Conservation (phyloP, 1,284 basidiomycete genomes). For the Trametes hirsuta region DNA sequence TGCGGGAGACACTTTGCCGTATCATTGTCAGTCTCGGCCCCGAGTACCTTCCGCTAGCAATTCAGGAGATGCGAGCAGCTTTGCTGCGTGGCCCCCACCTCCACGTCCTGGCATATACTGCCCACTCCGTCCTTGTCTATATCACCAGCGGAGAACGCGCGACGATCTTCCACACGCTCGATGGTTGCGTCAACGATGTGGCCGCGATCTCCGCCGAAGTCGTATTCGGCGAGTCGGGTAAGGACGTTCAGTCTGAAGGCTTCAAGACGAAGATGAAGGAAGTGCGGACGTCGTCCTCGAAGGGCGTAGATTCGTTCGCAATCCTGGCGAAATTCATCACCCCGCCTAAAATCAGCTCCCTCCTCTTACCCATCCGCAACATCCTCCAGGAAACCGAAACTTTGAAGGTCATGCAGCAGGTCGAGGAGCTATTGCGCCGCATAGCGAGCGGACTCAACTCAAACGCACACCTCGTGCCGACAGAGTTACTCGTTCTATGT, state of each 20-base stretch:
- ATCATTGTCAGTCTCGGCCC: constrained; percentile 82
- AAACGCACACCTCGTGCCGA: constrained; percentile 74
- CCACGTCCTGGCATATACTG: constrained; percentile 87
- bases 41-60: constrained; percentile 70
- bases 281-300: constrained; percentile 78
- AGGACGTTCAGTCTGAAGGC: constrained; percentile 87
- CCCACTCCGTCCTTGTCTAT: constrained; percentile 83
- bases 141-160: constrained; percentile 68
- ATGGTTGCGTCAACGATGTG: constrained; percentile 78
- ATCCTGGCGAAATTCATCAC: constrained; percentile 80
- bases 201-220: constrained; percentile 90
- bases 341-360: constrained; percentile 72
- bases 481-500: constrained; percentile 82
- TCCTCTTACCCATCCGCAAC: constrained; percentile 83
- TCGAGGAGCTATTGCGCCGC: constrained; percentile 88
- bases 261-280: constrained; percentile 96
- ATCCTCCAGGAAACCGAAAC: constrained; percentile 89
- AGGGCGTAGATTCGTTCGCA: constrained; percentile 84
- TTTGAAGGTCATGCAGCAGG: constrained; percentile 80
- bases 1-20: constrained; percentile 84
- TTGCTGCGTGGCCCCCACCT: constrained; percentile 92
- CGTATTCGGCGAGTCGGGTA: constrained; percentile 92
- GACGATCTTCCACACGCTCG: constrained; percentile 63
- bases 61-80: constrained; percentile 84
- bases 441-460: constrained; percentile 86